Base-by-base conservation (phyloP, 441 rosid genomes). In the Erysimum cheiri region DNA sequence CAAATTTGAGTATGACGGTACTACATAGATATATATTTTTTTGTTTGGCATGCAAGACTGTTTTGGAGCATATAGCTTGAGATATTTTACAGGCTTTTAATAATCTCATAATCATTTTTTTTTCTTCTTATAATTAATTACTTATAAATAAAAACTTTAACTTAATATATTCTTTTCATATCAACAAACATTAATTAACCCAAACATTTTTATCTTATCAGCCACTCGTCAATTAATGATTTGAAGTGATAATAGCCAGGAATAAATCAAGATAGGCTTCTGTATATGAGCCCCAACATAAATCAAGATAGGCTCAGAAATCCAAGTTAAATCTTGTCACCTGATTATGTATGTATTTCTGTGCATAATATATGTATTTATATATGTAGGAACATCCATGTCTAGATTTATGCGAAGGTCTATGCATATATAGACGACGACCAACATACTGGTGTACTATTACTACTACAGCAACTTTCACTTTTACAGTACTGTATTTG, bases 391-490 rank as follows among this genome's bases (percentile, higher is more conserved):
- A 13, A 64, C 46, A 58, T 55, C 52, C 44, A 35, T 68, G 56
- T 53, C 24, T 59, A 26, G 49, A 57, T 60, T 67, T 36, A 31
- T 40, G 31, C 19, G 64, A 74, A 74, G 69, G 60, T 54, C 59
- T 53, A 67, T 64, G 59, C 64, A 40, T 36, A 13, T 68, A 53
- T 60, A 68, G 69, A 74, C 58, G 73, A 68, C 69, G 69, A 74
- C 73, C 73, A 46, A 24, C 44, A 61, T 68, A 68, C 46, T 60
- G 67, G 24, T 73, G 56, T 73, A 72, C 76, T 12, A 37, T 8
- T 50, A 54, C 60, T 53, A 12, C 41, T 39, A 31, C 22, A 31
- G 7, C 64, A 67, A 58, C 69, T 74, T 74, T 60, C 55, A 35
- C 78, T 74, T 74, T 62, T 44, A 15, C 57, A 50, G 17, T 48